Evolutionary conservation across 495 filamentous ascomycete species (phyloP).

Genomic region (Aspergillus ellipticus): DNA sequence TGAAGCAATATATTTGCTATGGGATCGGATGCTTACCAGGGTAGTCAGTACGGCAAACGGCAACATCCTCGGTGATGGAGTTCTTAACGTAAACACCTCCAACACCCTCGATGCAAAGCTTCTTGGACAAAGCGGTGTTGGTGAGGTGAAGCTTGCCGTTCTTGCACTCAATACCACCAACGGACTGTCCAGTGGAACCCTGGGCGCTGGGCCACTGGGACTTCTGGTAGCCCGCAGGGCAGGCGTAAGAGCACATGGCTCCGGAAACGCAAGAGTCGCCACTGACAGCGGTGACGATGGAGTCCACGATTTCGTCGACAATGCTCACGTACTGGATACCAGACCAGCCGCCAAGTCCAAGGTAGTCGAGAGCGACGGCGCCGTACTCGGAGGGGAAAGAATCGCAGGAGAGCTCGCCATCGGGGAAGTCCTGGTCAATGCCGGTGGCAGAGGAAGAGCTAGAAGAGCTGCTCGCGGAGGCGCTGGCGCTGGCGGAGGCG

Average conservation of each 20-base stretch:
- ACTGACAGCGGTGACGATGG: slow-evolving; percentile 60
- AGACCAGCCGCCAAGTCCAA: slow-evolving; percentile 69
- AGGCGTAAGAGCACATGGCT: slow-evolving; percentile 88
- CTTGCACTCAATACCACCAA: slow-evolving; percentile 80
- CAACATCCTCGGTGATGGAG: slow-evolving; percentile 57
- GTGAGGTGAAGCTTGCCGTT: slow-evolving; percentile 76
- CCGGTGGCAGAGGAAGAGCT: slow-evolving; percentile 40
- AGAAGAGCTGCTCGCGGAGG: slow-evolving; percentile 13
- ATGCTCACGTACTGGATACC: slow-evolving; percentile 65
- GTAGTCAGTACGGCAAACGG: slow-evolving; percentile 94
- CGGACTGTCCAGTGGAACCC: slow-evolving; percentile 77
- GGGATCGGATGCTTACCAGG: slow-evolving; percentile 51
- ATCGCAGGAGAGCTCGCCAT: slow-evolving; percentile 66
- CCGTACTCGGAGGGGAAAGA: slow-evolving; percentile 82
- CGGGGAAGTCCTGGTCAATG: slow-evolving; percentile 69
- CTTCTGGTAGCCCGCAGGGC: slow-evolving; percentile 88
- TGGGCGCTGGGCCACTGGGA: slow-evolving; percentile 83
- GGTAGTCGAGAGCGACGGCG: slow-evolving; percentile 65
- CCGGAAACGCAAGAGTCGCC: slow-evolving; percentile 55
- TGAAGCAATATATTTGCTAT: not conserved
- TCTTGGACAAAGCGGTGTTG: slow-evolving; percentile 56
- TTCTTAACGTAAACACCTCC: slow-evolving; percentile 71
- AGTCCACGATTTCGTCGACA: slow-evolving; percentile 42
- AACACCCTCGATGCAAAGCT: slow-evolving; percentile 72
- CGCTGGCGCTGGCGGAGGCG: slow-evolving; percentile 16